Evolutionary conservation across 441 rosid genomes (phyloP).

Genomic region (Mallotus japonicus): DNA sequence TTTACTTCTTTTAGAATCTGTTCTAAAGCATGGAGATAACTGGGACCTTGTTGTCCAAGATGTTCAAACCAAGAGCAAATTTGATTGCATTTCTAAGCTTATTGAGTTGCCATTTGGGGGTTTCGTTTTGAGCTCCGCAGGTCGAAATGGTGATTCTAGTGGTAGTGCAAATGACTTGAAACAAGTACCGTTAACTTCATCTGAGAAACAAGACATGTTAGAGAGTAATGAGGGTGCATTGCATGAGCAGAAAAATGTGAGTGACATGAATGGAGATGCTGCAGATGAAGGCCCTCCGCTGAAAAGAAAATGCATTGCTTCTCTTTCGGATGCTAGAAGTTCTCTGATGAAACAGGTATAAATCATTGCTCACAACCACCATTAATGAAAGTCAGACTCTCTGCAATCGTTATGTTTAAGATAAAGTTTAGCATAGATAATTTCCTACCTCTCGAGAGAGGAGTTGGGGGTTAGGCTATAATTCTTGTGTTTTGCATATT

Average conservation of each 20-base stretch:
- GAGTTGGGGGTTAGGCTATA: background rate
- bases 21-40: conserved; percentile 72
- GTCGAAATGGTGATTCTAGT: conserved; percentile 36
- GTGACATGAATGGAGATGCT: conserved; percentile 44
- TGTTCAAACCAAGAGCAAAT: conserved; percentile 67
- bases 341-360: conserved; percentile 80
- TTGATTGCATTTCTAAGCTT: conserved; percentile 79
- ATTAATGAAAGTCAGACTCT: background rate
- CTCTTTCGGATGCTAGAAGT: conserved; percentile 43
- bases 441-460: background rate
- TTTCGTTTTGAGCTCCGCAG: conserved; percentile 46
- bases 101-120: conserved; percentile 91
- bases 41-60: conserved; percentile 88
- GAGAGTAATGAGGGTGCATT: conserved; percentile 32
- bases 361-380: conserved; percentile 5
- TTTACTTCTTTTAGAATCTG: conserved; percentile 74
- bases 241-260: conserved; percentile 30
- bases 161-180: conserved; percentile 25
- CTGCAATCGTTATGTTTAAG: background rate
- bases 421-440: background rate
- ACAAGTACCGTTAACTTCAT: conserved; percentile 32
- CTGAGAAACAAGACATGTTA: conserved; percentile 31
- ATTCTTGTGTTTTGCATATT: background rate
- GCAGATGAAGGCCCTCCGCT: conserved; percentile 48
- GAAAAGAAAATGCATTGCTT: conserved; percentile 46